These are phyloP conservation scores for Citropsis articulata DNA, from an alignment of 345 rosid species.

Conservation along the genomic window DNA sequence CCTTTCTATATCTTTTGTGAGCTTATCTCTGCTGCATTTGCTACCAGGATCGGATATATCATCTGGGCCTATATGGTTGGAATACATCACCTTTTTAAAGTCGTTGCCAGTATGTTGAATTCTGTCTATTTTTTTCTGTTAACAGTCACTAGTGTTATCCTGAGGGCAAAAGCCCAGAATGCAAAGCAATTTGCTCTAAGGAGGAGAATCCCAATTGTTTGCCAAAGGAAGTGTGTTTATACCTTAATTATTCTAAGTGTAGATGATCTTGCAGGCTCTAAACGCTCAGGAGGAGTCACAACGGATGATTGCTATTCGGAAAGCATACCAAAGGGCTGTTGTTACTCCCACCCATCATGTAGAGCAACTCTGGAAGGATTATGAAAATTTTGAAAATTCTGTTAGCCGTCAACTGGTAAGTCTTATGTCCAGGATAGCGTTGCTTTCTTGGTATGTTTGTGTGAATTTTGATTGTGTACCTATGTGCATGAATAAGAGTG, in stretches of 20 bases:
- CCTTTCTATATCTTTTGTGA: slow-evolving; percentile 2
- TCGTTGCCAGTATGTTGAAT: slow-evolving; percentile 70
- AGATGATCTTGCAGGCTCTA: slow-evolving; percentile 50
- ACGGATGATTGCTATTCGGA: slow-evolving; percentile 71
- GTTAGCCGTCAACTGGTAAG: slow-evolving; percentile 93
- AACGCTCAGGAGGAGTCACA: slow-evolving; percentile 78
- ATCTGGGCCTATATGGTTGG: slow-evolving; percentile 94
- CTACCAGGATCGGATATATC: slow-evolving; percentile 80
- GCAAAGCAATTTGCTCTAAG: neutral
- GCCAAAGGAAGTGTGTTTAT: neutral
- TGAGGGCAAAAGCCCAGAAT: neutral
- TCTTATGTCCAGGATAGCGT: slow-evolving; percentile 21
- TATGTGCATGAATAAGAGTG: neutral
- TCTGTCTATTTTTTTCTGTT: slow-evolving; percentile 13
- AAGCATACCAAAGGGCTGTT: slow-evolving; percentile 84
- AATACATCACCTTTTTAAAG: slow-evolving; percentile 77
- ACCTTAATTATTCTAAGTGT: slow-evolving; percentile 16
- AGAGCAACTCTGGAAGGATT: slow-evolving; percentile 96
- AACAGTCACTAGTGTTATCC: neutral
- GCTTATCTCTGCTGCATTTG: slow-evolving; percentile 29
- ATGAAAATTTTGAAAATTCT: slow-evolving; percentile 88
- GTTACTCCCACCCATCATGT: slow-evolving; percentile 84
- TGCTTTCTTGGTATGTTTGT: neutral
- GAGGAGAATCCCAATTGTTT: neutral
- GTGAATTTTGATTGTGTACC: neutral